Base-by-base conservation (phyloP, 257 asterid genomes). In the Solanum etuberosum region DNA sequence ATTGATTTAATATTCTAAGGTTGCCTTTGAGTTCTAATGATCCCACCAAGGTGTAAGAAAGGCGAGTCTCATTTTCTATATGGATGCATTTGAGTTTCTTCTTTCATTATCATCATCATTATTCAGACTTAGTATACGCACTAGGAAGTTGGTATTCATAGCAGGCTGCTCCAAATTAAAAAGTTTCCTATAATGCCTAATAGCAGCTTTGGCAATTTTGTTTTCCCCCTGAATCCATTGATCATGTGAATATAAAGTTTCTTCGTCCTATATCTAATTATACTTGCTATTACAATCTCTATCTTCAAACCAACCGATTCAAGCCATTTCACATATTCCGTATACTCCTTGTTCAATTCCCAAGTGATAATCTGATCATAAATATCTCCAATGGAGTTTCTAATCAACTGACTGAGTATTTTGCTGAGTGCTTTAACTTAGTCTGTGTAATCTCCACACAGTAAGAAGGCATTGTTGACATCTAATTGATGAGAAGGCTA, bases 1-100 rank as follows among this genome's bases (percentile, higher is more conserved):
- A 37, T 88, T 84, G 84, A 40, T 87, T 31, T 87, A 89, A 70
- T 70, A 70, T 43, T 89, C 67, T 85, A 73, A 83, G 89, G 86
- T 91, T 83, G 90, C 37, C 23, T 77, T 70, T 70, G 78, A 67
- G 57, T 91, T 82, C 91, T 31, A 35, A 42, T 51, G 85, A 32
- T 73, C 90, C 82, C 81, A 63, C 82, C 73, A 72, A 83, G 88
- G 87, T 43, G 67, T 85, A 81, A 65, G 87, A 35, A 14, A 6
- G 10, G 43, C 1, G 43, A 40, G 43, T 8, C 8, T 37, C 12
- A 9, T 9, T 40, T 12, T 40, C 11, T 8, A 40, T 73, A 21
- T 73, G 51, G 20, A 73, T 35, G 48, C 29, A 73, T 73, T 73
- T 73, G 37, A 73, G 51, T 73, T 37, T 37, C 48, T 35, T 35